A percentile compares a stretch with the other conserved stretches of the same genome.
phyloP scores from a whole-genome alignment of 352 stramenopile genomes.

The Detonula confervacea region DNA sequence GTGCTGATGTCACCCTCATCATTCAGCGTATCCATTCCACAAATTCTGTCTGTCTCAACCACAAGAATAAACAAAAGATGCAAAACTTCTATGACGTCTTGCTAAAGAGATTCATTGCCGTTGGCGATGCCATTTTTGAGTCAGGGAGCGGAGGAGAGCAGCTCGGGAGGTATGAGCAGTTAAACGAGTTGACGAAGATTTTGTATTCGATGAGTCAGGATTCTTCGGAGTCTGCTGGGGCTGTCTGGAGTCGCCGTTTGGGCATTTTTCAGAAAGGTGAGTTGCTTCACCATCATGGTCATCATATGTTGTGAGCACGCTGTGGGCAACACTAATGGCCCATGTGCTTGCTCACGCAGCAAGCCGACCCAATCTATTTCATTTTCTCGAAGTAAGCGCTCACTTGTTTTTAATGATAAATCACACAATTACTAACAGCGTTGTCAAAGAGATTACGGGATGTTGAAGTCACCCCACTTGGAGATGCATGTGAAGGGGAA shows the following conservation, averaged over 20 bases:
- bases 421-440: conserved; percentile 19
- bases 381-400: no score
- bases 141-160: conserved; percentile 70
- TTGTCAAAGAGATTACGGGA: conserved; percentile 87
- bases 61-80: conserved; percentile 94
- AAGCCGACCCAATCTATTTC: no score
- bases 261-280: conserved; percentile 87
- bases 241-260: conserved; percentile 90
- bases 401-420: no score
- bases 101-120: conserved; percentile 91
- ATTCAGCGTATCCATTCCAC: conserved; percentile 92
- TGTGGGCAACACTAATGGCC: no score
- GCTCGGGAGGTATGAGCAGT: conserved; percentile 79
- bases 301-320: no score
- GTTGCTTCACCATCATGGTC: neutral
- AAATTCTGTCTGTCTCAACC: conserved; percentile 93
- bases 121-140: conserved; percentile 83
- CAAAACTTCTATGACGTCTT: conserved; percentile 95
- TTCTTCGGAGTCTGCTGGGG: conserved; percentile 88
- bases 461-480: conserved; percentile 61
- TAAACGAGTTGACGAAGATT: conserved; percentile 88
- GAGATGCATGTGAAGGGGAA: conserved; percentile 75
- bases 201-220: conserved; percentile 92
- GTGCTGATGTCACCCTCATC: conserved; percentile 88
- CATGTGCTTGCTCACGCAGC: no score